These are phyloP conservation scores for Monilinia vaccinii-corymbosi DNA, from an alignment of 2,329 filamentous ascomycete genomes.

Conservation along the genomic window DNA sequence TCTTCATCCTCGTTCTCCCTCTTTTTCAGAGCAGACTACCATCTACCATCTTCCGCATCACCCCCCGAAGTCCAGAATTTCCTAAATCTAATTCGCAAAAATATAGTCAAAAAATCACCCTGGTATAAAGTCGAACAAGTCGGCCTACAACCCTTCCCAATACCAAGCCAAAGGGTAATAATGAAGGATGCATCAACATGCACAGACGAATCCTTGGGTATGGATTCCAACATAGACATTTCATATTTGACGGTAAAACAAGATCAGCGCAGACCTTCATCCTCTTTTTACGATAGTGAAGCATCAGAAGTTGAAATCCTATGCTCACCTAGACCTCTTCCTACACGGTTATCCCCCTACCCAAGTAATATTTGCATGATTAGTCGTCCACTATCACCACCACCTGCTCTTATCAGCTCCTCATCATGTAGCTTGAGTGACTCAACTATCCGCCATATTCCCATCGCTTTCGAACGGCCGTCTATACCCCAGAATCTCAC, in stretches of 20 bases:
- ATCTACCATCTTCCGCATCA: conserved; percentile 46
- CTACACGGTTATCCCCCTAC: background rate
- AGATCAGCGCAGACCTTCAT: conserved; percentile 8
- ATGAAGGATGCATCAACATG: conserved; percentile 2
- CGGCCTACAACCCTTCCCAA: conserved; percentile 8
- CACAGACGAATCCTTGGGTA: background rate
- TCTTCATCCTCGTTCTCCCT: conserved; percentile 31
- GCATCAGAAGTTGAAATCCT: background rate
- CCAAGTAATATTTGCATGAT: background rate
- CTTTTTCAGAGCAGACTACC: conserved; percentile 42
- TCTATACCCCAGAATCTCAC: background rate
- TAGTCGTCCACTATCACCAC: background rate
- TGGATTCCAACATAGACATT: background rate
- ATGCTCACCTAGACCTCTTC: background rate
- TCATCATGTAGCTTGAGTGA: background rate
- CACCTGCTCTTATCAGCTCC: background rate
- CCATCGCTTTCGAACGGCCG: background rate
- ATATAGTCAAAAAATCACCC: conserved; percentile 36
- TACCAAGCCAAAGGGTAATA: background rate
- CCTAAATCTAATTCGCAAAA: conserved; percentile 42
- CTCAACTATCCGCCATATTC: background rate
- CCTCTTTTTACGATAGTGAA: background rate
- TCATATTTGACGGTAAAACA: background rate
- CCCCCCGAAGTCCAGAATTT: conserved; percentile 46
- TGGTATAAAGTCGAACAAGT: conserved; percentile 38